Evolutionary conservation across 1,284 basidiomycete species (phyloP), one percentile per base, ranked within the genome.

Genomic region (Hemileia vastatrix): DNA sequence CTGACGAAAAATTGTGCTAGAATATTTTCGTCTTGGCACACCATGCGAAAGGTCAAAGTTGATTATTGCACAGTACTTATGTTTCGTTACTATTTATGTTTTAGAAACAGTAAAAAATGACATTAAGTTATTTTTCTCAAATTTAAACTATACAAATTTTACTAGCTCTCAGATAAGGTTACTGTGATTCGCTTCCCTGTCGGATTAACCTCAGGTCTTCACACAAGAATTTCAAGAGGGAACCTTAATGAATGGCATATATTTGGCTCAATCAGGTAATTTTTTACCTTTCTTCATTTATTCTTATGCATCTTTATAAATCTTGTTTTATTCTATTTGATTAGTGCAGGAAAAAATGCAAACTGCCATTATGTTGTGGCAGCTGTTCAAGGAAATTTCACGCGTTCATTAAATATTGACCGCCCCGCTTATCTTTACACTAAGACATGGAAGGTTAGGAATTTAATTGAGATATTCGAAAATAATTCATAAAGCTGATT

Each of bases 241-340:
- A 54, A 54, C 1, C 40, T 63, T 8, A 54, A 33, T 45, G 61
- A 63, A 63, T 63, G 61, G 61, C 61, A 63, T 50, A 63, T 63
- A 8, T 63, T 63, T 36, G 61, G 61, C n/a, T 63, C 61, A 19
- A 56, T 63, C 13, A 63, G 61, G 61, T 63, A 18, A 40, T 33
- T 27, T 18, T 40, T 54, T 27, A 45, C 3, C 57, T 18, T 18
- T n/a, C 21, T 23, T n/a, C 11, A 11, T n/a, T 21, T 48, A 19
- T 32, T 23, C 33, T 48, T 31, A 44, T 33, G 15, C 43, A 11
- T 32, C 13, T 44, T 4, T 27, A 45, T 40, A 2, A 53, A n/a
- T n/a, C n/a, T n/a, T n/a, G n/a, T n/a, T n/a, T n/a, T n/a, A n/a
- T n/a, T n/a, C n/a, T n/a, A n/a, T n/a, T 53, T 36, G 2, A 6